Percentiles rank a stretch among this genome's conserved stretches.
Evolutionary conservation across 1,139 yeast species (phyloP).

Genomic region (Diutina neorugosa): DNA sequence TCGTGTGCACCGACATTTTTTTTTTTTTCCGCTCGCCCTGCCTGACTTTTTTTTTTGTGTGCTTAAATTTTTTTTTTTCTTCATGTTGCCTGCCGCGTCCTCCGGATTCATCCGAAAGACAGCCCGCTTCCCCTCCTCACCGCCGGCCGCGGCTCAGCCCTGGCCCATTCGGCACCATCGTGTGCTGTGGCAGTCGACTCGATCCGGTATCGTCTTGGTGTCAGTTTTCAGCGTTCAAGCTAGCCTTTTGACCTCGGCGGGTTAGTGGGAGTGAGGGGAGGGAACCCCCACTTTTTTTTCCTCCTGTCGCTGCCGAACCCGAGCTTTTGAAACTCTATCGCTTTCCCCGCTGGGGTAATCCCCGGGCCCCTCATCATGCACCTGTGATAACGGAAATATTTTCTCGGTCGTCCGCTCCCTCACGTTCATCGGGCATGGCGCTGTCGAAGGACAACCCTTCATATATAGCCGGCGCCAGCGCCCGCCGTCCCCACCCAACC

Average conservation of each 20-base stretch:
- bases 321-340: neutral
- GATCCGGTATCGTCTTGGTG: no score
- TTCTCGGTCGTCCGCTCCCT: neutral
- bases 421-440: neutral
- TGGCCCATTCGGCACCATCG: neutral
- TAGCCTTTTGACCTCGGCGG: no score
- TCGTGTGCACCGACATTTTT: neutral
- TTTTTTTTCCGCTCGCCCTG: neutral
- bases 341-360: neutral
- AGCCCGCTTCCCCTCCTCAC: neutral
- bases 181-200: no score
- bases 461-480: neutral
- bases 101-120: neutral
- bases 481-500: neutral
- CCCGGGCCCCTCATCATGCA: slow-evolving; percentile 3
- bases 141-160: neutral
- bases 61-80: no score
- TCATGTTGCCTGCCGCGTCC: neutral
- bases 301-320: neutral
- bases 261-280: no score
- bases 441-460: neutral
- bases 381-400: slow-evolving; percentile 2
- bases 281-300: neutral
- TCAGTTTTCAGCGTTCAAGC: no score
- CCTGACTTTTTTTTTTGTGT: neutral